These are phyloP conservation scores for Xanthoconium stramineum DNA, from an alignment of 768 basidiomycete species.

Conservation along the genomic window DNA sequence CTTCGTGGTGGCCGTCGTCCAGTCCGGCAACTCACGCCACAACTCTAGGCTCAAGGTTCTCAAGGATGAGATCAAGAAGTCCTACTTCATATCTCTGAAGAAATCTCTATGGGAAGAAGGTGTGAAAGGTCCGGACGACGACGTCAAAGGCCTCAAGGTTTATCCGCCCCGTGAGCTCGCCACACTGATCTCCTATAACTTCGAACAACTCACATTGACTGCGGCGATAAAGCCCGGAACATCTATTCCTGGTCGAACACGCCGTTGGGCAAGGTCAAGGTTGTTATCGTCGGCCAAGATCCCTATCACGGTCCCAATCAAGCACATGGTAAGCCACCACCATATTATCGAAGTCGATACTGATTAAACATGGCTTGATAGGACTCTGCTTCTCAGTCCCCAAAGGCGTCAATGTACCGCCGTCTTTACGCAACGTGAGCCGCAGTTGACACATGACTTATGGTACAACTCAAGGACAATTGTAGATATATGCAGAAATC, in stretches of 20 bases:
- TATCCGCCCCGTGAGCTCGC: conserved; percentile 67
- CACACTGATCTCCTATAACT: conserved; percentile 26
- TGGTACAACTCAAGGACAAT: conserved; percentile 11
- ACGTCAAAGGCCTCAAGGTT: conserved; percentile 48
- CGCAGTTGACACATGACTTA: conserved; percentile 1
- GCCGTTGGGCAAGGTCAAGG: conserved; percentile 77
- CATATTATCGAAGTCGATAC: conserved; percentile 10
- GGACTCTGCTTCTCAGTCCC: conserved; percentile 92
- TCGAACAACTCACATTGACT: conserved; percentile 4
- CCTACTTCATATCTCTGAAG: conserved; percentile 75
- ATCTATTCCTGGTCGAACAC: conserved; percentile 93
- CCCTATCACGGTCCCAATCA: conserved; percentile 80
- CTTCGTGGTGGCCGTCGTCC: background rate
- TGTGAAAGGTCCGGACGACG: conserved; percentile 50
- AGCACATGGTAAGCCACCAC: conserved; percentile 65
- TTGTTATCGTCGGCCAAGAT: conserved; percentile 90
- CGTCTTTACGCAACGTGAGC: conserved; percentile 78
- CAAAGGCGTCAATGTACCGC: conserved; percentile 67
- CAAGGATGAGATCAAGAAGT: conserved; percentile 69
- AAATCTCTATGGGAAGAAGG: conserved; percentile 66
- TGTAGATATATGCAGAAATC: conserved; percentile 85
- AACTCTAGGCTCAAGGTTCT: conserved; percentile 65
- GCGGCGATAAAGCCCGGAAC: conserved; percentile 55
- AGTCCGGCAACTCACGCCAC: conserved; percentile 5
- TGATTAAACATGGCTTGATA: conserved; percentile 27